Evolutionary conservation across 345 rosid species (phyloP).

Genomic region (Salix udensis): DNA sequence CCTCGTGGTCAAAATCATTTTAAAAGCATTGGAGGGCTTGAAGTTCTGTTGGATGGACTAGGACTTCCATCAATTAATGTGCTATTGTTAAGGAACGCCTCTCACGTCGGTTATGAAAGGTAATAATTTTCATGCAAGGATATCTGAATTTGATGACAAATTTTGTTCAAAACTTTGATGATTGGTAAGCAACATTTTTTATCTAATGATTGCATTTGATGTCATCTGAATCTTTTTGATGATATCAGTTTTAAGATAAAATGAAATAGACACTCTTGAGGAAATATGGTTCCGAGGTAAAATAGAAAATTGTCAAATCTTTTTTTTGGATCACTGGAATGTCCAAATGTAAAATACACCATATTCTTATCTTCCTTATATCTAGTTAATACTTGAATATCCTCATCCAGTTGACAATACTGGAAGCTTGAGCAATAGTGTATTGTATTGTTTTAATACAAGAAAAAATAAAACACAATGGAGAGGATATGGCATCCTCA

Average conservation of each 20-base stretch:
- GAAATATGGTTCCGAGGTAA: not conserved
- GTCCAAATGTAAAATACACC: not conserved
- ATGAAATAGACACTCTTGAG: not conserved
- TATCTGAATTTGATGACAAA: too few species aligned
- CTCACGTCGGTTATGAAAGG: constrained; percentile 38
- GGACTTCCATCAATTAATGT: constrained; percentile 52
- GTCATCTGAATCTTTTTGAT: not conserved
- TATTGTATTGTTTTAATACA: not conserved
- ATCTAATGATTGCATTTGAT: not conserved
- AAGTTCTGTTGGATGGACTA: constrained; percentile 68
- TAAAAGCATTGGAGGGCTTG: constrained; percentile 79
- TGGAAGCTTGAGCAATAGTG: not conserved
- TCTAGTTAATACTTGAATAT: not conserved
- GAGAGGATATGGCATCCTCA: too few species aligned
- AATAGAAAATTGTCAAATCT: not conserved
- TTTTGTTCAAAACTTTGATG: not conserved
- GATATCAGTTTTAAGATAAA: not conserved
- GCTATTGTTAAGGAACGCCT: constrained; percentile 29
- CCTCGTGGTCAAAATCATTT: constrained; percentile 77
- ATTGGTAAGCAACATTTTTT: not conserved
- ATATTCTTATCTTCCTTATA: not conserved
- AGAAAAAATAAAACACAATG: too few species aligned
- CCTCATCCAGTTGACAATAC: not conserved
- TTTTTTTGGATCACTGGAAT: not conserved
- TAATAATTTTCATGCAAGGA: constrained; percentile 9